Base-by-base conservation (phyloP, 306 rosid species). In the Quercus gilva region DNA sequence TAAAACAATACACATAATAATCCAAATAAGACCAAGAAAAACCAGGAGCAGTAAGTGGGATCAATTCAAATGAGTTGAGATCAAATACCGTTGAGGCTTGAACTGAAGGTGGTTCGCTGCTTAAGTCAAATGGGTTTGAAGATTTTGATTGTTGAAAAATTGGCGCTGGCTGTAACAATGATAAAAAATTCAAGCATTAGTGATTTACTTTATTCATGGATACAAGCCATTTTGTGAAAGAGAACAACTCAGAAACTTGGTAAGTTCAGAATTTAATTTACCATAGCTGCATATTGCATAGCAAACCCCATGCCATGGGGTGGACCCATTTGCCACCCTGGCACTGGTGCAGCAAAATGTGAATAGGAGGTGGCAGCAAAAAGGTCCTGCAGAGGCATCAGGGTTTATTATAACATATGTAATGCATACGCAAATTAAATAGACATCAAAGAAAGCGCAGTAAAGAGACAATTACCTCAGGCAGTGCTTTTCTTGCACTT, bases 321-420 rank as follows among this genome's bases (percentile, higher is more conserved):
- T 53, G 80, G 87, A 73, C 95, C 92, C 84, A 84, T 76, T 76
- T 90, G 97, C 99, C 99, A 96, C 79, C 92, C 93, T 4, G 81
- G 87, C 82, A 82, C 89, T 31, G 90, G 82, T 33, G 94, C 87
- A 72, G 86, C 90, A 77, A 23, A 91, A 78, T 91, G 58, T 63
- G 93, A 20, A 85, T 87, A 90, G 74, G 68, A 89, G 74, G 68
- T 88, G 56, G 84, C 33, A 31, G 94, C 69, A 57, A 95, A 95
- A 76, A 93, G 84, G 81, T 93, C 94, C 98, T 96, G 89, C 85
- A 85, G 77, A 57, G 18, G 82, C 72, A 80, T 81, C 81, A 82
- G 74, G 21, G 71, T 69, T 80, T 55, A 79, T 19, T 31, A 9
- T 78, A 49, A 82, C 86, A 74, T 60, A 85, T 69, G 74, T 84